Base-by-base conservation (phyloP, 2,329 filamentous ascomycete species). In the Aspergillus felis region DNA sequence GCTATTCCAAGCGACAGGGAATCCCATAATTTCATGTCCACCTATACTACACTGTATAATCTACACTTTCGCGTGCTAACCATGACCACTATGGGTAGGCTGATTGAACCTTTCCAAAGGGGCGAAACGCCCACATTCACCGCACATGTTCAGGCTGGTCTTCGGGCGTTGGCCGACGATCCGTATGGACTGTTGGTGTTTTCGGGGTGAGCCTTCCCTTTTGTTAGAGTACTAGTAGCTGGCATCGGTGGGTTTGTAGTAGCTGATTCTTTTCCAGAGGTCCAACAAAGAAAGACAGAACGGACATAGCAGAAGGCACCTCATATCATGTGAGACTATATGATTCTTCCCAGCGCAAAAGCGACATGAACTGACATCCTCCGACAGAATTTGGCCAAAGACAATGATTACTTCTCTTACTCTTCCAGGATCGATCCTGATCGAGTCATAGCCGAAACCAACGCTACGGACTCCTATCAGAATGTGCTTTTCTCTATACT, bases 391-490 rank as follows among this genome's bases (percentile, higher is more conserved):
- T 66, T 75, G 24, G 67, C 66, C 14, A 59, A 57, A 57, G 69
- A 72, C 8, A 74, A 71, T 52, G 46, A 66, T 35, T 69, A 74
- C 56, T 80, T 76, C 57, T 62, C 32, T 8, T 51, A 60, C 7
- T 53, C 55, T 20, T n/a, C 59, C 1, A 35, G 2, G 14, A 57
- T 68, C 22, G 54, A 68, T 24, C 6, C 54, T 12, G 51, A 54
- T 0, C 32, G 78, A 78, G 25, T 91, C 20, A 68, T 84, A 0
- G 68, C 84, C 2, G 92, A 96, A 68, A 82, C 87, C 8, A 81
- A 83, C 55, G 91, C 92, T 0, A 85, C 93, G 1, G 92, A 97
- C 73, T 93, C 89, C 1, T 93, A 91, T 68, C 87, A 92, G 69
- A 96, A 96, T 69, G 76, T 96, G 4, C 75, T 96, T 17, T 92